Conservation (phyloP, 371 early-diverging fungal genomes). For the Mucor circinelloides region DNA sequence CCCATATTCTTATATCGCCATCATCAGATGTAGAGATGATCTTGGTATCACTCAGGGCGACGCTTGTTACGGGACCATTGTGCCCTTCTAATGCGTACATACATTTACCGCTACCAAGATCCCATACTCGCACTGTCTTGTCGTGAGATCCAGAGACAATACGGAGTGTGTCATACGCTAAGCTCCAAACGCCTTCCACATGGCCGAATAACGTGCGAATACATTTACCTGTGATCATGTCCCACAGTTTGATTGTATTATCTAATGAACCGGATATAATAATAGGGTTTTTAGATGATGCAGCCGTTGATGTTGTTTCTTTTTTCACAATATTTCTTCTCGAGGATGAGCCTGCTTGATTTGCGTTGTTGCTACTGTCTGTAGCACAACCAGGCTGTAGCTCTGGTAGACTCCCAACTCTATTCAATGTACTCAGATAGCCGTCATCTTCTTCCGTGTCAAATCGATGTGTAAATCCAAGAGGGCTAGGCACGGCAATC, state of each 20-base stretch:
- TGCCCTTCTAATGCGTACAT: constrained; percentile 76
- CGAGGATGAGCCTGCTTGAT: neutral
- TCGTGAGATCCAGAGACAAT: constrained; percentile 93
- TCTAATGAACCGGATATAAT: constrained; percentile 88
- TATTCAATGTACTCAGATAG: neutral
- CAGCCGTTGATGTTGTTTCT: neutral
- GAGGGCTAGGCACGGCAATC: constrained; percentile 50
- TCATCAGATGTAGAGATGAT: constrained; percentile 87
- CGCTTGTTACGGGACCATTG: constrained; percentile 73
- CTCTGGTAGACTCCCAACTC: neutral
- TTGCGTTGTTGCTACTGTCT: neutral
- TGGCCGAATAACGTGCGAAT: constrained; percentile 89
- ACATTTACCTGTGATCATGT: constrained; percentile 76
- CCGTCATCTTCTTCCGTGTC: constrained; percentile 5
- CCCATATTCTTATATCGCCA: constrained; percentile 80
- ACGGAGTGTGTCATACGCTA: constrained; percentile 88
- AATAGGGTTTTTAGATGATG: constrained; percentile 44
- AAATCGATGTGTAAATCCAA: constrained; percentile 48
- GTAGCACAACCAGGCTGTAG: constrained; percentile 9
- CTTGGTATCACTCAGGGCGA: constrained; percentile 84
- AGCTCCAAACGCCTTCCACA: constrained; percentile 88
- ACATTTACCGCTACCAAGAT: constrained; percentile 81
- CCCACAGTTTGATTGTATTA: constrained; percentile 90
- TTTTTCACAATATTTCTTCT: neutral
- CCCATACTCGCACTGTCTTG: constrained; percentile 92